Conservation (phyloP, 2,329 filamentous ascomycete species). For the Dothideomycetidae sp. region DNA sequence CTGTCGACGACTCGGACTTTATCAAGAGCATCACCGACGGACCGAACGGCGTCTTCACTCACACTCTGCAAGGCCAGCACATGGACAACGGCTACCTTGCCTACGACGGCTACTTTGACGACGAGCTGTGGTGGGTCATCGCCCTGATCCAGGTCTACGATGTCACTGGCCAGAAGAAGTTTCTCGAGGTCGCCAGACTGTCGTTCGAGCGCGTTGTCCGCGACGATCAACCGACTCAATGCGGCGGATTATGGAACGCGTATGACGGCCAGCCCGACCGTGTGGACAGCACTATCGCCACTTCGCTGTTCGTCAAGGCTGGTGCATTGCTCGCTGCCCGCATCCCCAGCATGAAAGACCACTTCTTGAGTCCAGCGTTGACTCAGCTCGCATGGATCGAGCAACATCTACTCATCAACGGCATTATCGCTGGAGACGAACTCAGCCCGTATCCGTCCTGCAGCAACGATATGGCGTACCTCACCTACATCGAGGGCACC, state of each 20-base stretch:
- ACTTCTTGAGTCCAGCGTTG: constrained; percentile 35
- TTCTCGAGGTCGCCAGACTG: constrained; percentile 33
- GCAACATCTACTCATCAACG: constrained; percentile 40
- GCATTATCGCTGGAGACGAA: constrained; percentile 21
- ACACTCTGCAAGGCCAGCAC: constrained; percentile 2
- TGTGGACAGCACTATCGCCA: constrained; percentile 41
- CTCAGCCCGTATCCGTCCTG: constrained; percentile 25
- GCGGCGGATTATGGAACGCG: constrained; percentile 28
- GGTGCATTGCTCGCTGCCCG: constrained; percentile 44
- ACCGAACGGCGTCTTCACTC: constrained; percentile 6
- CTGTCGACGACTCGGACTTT: constrained; percentile 6
- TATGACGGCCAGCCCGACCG: constrained; percentile 34
- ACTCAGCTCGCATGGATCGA: constrained; percentile 36
- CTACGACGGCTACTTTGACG: constrained; percentile 34
- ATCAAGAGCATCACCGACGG: constrained; percentile 9
- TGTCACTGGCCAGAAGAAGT: constrained; percentile 30
- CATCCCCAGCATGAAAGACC: constrained; percentile 21
- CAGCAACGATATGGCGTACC: constrained; percentile 34
- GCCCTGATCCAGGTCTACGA: constrained; percentile 43
- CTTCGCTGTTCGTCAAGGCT: constrained; percentile 41
- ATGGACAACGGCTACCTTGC: constrained; percentile 4
- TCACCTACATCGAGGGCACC: constrained; percentile 47
- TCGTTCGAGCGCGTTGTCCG: constrained; percentile 36
- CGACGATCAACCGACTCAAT: constrained; percentile 30
- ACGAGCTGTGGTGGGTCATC: constrained; percentile 41